Evolutionary conservation across 257 asterid species (phyloP).

Genomic region (Nicotiana sylvestris): DNA sequence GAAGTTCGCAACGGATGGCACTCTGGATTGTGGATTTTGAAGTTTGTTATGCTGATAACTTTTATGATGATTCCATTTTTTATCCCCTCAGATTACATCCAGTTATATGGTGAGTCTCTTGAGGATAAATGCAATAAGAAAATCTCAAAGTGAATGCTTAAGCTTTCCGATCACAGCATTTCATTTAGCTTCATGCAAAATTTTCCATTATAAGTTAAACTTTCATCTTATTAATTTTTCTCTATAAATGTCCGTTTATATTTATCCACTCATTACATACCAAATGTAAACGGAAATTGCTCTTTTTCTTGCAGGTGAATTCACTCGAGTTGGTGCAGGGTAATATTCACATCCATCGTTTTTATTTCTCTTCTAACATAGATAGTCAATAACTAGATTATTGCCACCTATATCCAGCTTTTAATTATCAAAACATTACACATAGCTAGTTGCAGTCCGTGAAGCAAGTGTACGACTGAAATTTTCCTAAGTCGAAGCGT

Average conservation of each 20-base stretch:
- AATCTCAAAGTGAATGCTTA: background rate
- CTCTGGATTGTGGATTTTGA: constrained; percentile 77
- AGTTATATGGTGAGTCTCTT: constrained; percentile 58
- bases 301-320: constrained; percentile 58
- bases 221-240: background rate
- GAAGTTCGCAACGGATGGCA: constrained; percentile 69
- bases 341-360: constrained; percentile 26
- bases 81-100: constrained; percentile 63
- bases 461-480: background rate
- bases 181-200: background rate
- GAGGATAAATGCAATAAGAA: background rate
- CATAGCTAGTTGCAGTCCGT: background rate
- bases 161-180: background rate
- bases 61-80: constrained; percentile 66
- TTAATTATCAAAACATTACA: too few species aligned
- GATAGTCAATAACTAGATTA: background rate
- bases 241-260: background rate
- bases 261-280: background rate
- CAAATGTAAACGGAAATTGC: background rate
- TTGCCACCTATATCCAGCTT: too few species aligned
- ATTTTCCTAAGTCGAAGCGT: background rate
- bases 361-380: background rate
- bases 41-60: constrained; percentile 42
- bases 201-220: background rate
- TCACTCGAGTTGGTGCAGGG: constrained; percentile 97